A percentile compares a stretch with the other conserved stretches of the same genome.
phyloP scores from a whole-genome alignment of 2,329 filamentous ascomycete genomes.

The Colletotrichum sp. region DNA sequence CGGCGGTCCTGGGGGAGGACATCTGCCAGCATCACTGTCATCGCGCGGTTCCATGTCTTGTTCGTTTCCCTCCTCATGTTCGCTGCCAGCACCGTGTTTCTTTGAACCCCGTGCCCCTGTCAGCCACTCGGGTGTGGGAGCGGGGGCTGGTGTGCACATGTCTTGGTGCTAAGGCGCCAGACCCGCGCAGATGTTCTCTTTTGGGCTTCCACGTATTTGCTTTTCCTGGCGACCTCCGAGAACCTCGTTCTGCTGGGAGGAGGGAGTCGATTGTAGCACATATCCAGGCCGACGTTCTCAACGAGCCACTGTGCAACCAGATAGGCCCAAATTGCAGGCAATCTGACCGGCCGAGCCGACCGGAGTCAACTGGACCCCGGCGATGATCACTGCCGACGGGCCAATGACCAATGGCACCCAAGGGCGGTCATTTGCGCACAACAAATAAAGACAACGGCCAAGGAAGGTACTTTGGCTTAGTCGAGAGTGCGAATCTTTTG shows the following conservation, averaged over 20 bases:
- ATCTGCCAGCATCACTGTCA: background rate
- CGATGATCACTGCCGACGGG: constrained; percentile 1
- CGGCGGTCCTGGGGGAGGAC: background rate
- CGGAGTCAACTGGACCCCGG: background rate
- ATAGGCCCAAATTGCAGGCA: background rate
- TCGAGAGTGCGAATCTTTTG: background rate
- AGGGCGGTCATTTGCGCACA: background rate
- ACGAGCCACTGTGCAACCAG: background rate
- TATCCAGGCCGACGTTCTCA: background rate
- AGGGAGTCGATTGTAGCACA: background rate
- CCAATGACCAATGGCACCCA: background rate
- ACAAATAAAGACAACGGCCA: background rate
- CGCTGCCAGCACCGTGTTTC: background rate
- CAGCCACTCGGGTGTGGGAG: background rate
- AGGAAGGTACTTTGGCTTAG: background rate
- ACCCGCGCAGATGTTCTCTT: background rate
- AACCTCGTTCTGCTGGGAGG: background rate
- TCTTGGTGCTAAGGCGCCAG: background rate
- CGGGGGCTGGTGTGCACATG: background rate
- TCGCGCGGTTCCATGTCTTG: background rate
- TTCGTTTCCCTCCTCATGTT: background rate
- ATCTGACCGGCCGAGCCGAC: background rate
- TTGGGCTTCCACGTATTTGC: background rate
- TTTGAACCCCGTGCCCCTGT: background rate
- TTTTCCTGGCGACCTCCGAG: background rate